Evolutionary conservation across 2,329 filamentous ascomycete genomes (phyloP).

Genomic region (Chaetomium globosum): DNA sequence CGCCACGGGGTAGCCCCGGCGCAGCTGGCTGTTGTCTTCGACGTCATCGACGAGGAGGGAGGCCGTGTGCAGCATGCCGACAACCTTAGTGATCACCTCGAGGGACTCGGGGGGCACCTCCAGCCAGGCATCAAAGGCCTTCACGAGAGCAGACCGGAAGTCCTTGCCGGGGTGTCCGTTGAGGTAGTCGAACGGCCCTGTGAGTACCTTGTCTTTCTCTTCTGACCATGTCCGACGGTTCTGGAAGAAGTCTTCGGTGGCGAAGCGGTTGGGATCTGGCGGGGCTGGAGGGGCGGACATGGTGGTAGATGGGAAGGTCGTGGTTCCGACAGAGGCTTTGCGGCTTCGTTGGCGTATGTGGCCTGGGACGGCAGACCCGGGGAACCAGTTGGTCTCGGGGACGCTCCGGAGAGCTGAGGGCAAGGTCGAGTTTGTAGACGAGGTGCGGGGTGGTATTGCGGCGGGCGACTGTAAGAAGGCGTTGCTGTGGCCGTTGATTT

Average conservation of each 20-base stretch:
- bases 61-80: conserved; percentile 84
- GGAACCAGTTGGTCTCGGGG: conserved; percentile 64
- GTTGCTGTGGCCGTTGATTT: conserved; percentile 18
- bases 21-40: conserved; percentile 73
- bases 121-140: conserved; percentile 79
- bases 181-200: conserved; percentile 80
- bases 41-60: conserved; percentile 86
- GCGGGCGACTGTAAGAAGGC: conserved; percentile 58
- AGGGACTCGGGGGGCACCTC: conserved; percentile 71
- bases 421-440: conserved; percentile 56
- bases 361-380: conserved; percentile 38
- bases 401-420: conserved; percentile 55
- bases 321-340: conserved; percentile 36
- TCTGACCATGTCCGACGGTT: conserved; percentile 63
- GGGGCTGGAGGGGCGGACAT: conserved; percentile 46
- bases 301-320: conserved; percentile 40
- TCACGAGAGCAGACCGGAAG: conserved; percentile 77
- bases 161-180: conserved; percentile 80
- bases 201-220: conserved; percentile 75
- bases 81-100: conserved; percentile 73
- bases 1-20: conserved; percentile 78
- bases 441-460: conserved; percentile 72
- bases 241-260: conserved; percentile 57
- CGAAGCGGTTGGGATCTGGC: conserved; percentile 57
- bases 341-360: conserved; percentile 39